These are phyloP conservation scores for Salisapilia sapeloensis DNA, from an alignment of 352 stramenopile species.

Conservation along the genomic window DNA sequence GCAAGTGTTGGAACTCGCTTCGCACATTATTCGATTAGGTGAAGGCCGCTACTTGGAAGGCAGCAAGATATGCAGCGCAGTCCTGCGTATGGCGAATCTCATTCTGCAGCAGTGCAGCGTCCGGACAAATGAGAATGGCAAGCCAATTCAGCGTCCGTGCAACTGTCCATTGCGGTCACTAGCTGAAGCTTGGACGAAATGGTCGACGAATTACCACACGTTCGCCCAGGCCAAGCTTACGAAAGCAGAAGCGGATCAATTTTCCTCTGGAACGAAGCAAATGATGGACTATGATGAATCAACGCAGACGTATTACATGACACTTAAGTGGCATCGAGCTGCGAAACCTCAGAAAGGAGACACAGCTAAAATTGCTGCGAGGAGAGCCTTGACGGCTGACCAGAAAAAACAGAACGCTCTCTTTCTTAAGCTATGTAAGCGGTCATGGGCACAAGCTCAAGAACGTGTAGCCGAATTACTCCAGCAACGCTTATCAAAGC, in stretches of 20 bases:
- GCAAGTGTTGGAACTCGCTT: slow-evolving; percentile 23
- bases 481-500: slow-evolving; percentile 50
- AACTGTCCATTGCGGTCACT: slow-evolving; percentile 55
- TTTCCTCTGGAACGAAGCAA: slow-evolving; percentile 55
- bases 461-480: slow-evolving; percentile 54
- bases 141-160: slow-evolving; percentile 49
- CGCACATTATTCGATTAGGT: slow-evolving; percentile 20
- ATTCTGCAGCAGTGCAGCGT: slow-evolving; percentile 60
- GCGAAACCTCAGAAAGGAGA: slow-evolving; percentile 72
- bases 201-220: slow-evolving; percentile 60
- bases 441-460: slow-evolving; percentile 55
- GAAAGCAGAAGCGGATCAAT: slow-evolving; percentile 36
- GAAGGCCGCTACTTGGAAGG: slow-evolving; percentile 22
- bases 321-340: slow-evolving; percentile 70
- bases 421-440: slow-evolving; percentile 55
- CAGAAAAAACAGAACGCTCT: slow-evolving; percentile 69
- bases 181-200: slow-evolving; percentile 66
- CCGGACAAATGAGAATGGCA: slow-evolving; percentile 29
- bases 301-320: slow-evolving; percentile 46
- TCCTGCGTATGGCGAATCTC: slow-evolving; percentile 36
- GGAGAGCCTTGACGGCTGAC: slow-evolving; percentile 34
- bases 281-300: slow-evolving; percentile 67
- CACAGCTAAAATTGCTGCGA: slow-evolving; percentile 67
- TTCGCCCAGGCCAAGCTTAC: slow-evolving; percentile 44
- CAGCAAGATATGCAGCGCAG: slow-evolving; percentile 31